Evolutionary conservation across 164 flowering plant species (phyloP).

Genomic region (Vitis amurensis): DNA sequence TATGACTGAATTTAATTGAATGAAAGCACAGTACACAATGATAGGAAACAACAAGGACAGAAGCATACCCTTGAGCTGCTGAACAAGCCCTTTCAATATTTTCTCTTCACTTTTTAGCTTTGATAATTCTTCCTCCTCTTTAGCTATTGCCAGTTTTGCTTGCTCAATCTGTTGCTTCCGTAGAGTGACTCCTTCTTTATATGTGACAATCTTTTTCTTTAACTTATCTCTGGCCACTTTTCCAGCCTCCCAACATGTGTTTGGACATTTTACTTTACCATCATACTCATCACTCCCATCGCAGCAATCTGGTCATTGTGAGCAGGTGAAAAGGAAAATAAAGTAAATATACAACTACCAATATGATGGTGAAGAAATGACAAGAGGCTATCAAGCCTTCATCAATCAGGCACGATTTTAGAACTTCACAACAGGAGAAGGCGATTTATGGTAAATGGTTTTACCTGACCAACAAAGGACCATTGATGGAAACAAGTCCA

Average conservation of each 20-base stretch:
- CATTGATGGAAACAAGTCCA: too few relatives aligned
- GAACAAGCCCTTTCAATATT: conserved; percentile 71
- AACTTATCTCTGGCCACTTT: conserved; percentile 87
- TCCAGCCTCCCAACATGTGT: conserved; percentile 99
- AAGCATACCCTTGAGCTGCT: conserved; percentile 73
- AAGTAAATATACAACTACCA: neutral
- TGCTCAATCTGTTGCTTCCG: conserved; percentile 63
- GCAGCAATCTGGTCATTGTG: conserved; percentile 73
- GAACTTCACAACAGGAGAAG: too few relatives aligned
- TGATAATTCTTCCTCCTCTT: conserved; percentile 77
- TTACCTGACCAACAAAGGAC: too few relatives aligned
- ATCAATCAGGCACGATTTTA: neutral
- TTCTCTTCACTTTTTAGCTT: conserved; percentile 79
- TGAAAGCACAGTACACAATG: neutral
- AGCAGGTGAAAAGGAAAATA: conserved; percentile 6
- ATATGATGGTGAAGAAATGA: neutral
- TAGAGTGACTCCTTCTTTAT: conserved; percentile 61
- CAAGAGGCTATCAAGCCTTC: neutral
- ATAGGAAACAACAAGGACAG: neutral
- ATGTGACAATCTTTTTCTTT: conserved; percentile 82
- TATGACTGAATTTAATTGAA: neutral
- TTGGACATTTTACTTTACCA: conserved; percentile 68
- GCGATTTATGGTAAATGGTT: too few relatives aligned
- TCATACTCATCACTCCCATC: conserved; percentile 99
- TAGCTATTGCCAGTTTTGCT: conserved; percentile 56